A percentile compares a stretch with the other conserved stretches of the same genome.
Conservation (phyloP, 192 early-diverging fungal genomes). For the Globomyces pollinis-pini region DNA sequence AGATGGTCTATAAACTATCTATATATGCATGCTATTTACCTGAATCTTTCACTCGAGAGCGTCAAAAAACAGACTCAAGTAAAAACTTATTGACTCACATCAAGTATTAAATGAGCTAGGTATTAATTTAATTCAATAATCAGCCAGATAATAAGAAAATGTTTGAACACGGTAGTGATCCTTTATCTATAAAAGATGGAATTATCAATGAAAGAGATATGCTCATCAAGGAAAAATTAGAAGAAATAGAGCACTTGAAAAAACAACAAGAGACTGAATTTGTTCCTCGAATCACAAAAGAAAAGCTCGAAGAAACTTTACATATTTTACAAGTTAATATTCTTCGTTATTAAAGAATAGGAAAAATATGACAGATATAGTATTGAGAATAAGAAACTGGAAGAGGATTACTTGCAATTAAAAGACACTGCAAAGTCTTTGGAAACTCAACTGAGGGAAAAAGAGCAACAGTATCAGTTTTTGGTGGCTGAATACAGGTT, state of each 20-base stretch:
- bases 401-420: constrained; percentile 24
- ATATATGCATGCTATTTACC: constrained; percentile 44
- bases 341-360: not conserved
- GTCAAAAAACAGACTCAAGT: constrained; percentile 26
- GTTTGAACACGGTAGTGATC: constrained; percentile 6
- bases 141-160: not conserved
- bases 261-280: constrained; percentile 27
- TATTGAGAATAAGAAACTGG: constrained; percentile 16
- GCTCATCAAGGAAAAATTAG: not conserved
- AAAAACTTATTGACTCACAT: no score
- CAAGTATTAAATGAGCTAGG: no score
- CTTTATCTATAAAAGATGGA: constrained; percentile 2
- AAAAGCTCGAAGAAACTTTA: constrained; percentile 20
- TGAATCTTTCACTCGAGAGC: constrained; percentile 23
- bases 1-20: constrained; percentile 34
- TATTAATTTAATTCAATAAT: not conserved
- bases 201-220: constrained; percentile 4
- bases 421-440: constrained; percentile 13
- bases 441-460: constrained; percentile 28
- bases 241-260: constrained; percentile 18
- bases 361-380: constrained; percentile 14
- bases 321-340: constrained; percentile 22
- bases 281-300: constrained; percentile 22
- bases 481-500: constrained; percentile 42
- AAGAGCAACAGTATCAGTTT: constrained; percentile 45